Evolutionary conservation across 1,284 basidiomycete genomes (phyloP), one percentile per base, ranked within the genome.

Genomic region (Papiliotrema terrestris): DNA sequence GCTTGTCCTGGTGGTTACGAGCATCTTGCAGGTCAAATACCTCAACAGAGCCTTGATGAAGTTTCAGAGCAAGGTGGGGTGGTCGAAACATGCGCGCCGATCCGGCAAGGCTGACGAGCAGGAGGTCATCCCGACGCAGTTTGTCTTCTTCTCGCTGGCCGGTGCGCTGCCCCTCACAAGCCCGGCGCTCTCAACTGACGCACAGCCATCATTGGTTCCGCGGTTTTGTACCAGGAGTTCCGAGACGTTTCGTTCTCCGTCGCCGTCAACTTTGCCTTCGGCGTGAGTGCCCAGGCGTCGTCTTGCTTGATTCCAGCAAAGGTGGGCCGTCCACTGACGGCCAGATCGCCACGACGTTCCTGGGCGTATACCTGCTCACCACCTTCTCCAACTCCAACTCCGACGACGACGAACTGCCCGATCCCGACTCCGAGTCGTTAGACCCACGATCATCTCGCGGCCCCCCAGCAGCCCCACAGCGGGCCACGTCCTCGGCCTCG

Each of bases 201-300:
- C 29, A 17, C 86, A 41, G 91, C 91, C 3, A 95, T 98, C 62
- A 79, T 91, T 45, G 94, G 94, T 23, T 93, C 90, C 3, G 91
- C 92, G 0, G 88, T 98, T 20, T 82, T 98, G 2, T 98, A 95
- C 71, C 87, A 90, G 35, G 95, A 98, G 74, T 97, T 98, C 77
- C 82, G 85, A 59, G 83, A 83, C 56, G 84, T 88, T 14, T 82
- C 83, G 14, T 86, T 91, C 71, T 87, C 93, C 68, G 83, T 88
- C 66, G 83, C 93, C 60, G 80, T 94, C 56, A 75, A 76, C 56
- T 76, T 76, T 54, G 63, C 65, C 19, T 76, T 76, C 49, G 74
- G 74, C 22, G 74, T 76, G 55, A 62, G 73, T 61, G 38, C 88
- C 88, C 9, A 8, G 45, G 15, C 23, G 52, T 51, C 15, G 13